A percentile compares a stretch with the other conserved stretches of the same genome.
Conservation (phyloP, 805 yeast genomes). For the Ogataea zsoltii region DNA sequence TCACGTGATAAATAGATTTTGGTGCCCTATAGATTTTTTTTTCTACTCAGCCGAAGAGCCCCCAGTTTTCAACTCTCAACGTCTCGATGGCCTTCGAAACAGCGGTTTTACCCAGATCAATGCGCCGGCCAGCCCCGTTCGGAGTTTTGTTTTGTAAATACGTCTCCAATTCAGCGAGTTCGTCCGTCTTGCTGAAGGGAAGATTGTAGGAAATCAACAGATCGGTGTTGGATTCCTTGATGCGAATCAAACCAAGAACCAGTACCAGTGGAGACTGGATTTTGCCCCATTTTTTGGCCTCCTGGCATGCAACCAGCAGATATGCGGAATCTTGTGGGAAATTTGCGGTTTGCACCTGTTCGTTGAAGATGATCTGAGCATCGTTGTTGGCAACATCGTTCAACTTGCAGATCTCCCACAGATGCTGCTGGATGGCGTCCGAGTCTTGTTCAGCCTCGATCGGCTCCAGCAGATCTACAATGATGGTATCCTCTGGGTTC, state of each 20-base stretch:
- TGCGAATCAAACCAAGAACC: constrained; percentile 57
- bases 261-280: constrained; percentile 42
- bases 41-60: constrained; percentile 43
- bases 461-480: constrained; percentile 63
- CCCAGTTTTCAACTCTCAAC: constrained; percentile 47
- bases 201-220: constrained; percentile 59
- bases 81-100: constrained; percentile 28
- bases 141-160: constrained; percentile 9
- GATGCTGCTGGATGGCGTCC: constrained; percentile 51
- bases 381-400: constrained; percentile 34
- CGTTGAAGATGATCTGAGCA: constrained; percentile 9
- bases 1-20: neutral
- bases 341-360: constrained; percentile 8
- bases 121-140: constrained; percentile 30
- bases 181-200: constrained; percentile 42
- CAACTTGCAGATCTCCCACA: constrained; percentile 52
- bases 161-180: constrained; percentile 27
- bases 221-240: constrained; percentile 56
- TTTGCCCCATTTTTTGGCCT: constrained; percentile 54
- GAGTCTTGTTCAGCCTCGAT: constrained; percentile 39
- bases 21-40: neutral
- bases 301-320: constrained; percentile 40
- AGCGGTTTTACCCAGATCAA: constrained; percentile 28
- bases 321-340: constrained; percentile 29
- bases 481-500: constrained; percentile 52